A percentile compares a stretch with the other conserved stretches of the same genome.
Conservation (phyloP, 352 stramenopile species). For the Phytophthora tentaculata region DNA sequence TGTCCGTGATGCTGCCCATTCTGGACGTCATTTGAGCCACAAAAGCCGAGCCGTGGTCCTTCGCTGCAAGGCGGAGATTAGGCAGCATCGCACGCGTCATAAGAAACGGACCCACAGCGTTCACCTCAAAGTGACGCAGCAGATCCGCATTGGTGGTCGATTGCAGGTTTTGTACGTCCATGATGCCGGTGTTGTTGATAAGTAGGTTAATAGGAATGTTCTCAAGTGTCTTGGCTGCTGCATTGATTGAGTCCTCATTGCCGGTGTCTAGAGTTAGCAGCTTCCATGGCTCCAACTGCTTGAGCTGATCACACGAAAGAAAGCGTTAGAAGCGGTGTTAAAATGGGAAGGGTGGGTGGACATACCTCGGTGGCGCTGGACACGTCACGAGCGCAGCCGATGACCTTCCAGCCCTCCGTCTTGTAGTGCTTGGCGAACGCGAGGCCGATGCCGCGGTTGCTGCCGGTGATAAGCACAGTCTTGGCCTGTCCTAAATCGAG, state of each 20-base stretch:
- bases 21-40: slow-evolving; percentile 59
- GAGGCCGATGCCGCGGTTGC: slow-evolving; percentile 40
- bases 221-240: slow-evolving; percentile 42
- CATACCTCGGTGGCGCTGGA: slow-evolving; percentile 24
- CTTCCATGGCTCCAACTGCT: slow-evolving; percentile 33
- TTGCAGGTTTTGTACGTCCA: slow-evolving; percentile 40
- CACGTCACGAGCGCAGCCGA: slow-evolving; percentile 35
- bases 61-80: slow-evolving; percentile 50
- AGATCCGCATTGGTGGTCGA: slow-evolving; percentile 54
- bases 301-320: slow-evolving; percentile 26
- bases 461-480: slow-evolving; percentile 40
- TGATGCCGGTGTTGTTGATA: slow-evolving; percentile 70
- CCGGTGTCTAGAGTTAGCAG: slow-evolving; percentile 44
- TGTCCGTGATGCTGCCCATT: slow-evolving; percentile 49
- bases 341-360: background rate
- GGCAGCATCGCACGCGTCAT: slow-evolving; percentile 57
- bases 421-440: slow-evolving; percentile 40
- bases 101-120: slow-evolving; percentile 64
- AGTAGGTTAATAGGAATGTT: slow-evolving; percentile 60
- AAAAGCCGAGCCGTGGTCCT: slow-evolving; percentile 36
- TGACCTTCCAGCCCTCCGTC: slow-evolving; percentile 39
- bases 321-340: background rate
- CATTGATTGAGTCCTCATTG: slow-evolving; percentile 45
- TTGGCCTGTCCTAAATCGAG: slow-evolving; percentile 11
- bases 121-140: slow-evolving; percentile 70